A percentile compares a stretch with the other conserved stretches of the same genome.
Conservation (phyloP, 2,329 filamentous ascomycete species). For the Aaosphaeria pasadenensis region DNA sequence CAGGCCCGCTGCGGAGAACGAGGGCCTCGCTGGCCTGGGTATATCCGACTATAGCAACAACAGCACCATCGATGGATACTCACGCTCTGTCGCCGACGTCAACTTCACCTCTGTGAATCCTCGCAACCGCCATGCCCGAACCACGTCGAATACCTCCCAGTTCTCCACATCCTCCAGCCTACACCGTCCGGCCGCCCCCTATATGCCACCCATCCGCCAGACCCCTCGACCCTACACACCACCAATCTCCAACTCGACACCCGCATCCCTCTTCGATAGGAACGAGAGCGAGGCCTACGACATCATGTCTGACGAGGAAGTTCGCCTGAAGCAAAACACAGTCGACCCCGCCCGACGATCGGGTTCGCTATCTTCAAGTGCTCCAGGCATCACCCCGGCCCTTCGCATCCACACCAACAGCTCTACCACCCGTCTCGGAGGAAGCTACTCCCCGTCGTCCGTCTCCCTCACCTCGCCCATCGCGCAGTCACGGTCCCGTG, state of each 20-base stretch:
- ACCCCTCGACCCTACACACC: constrained; percentile 54
- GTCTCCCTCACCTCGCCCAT: constrained; percentile 47
- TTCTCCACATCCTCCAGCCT: constrained; percentile 50
- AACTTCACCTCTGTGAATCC: constrained; percentile 40
- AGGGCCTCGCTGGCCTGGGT: constrained; percentile 50
- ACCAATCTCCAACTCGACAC: constrained; percentile 49
- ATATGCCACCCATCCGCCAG: constrained; percentile 56
- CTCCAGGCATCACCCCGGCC: constrained; percentile 29
- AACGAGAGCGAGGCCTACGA: constrained; percentile 44
- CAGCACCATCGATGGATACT: constrained; percentile 9
- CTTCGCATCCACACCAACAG: constrained; percentile 37
- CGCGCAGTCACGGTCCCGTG: constrained; percentile 42
- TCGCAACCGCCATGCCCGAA: constrained; percentile 48
- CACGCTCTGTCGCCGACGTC: constrained; percentile 43
- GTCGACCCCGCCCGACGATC: constrained; percentile 41
- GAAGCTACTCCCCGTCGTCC: constrained; percentile 52
- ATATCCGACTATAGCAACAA: constrained; percentile 48
- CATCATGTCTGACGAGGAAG: constrained; percentile 47
- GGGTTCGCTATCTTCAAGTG: constrained; percentile 42
- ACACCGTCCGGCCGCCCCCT: constrained; percentile 49
- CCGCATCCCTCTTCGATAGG: constrained; percentile 45
- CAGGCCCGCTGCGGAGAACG: constrained; percentile 54
- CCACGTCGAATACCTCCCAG: constrained; percentile 55
- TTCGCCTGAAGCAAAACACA: constrained; percentile 36
- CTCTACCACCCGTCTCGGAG: constrained; percentile 45